Base-by-base conservation (phyloP, 139 green algal species). In the Ettlia oleoabundans region DNA sequence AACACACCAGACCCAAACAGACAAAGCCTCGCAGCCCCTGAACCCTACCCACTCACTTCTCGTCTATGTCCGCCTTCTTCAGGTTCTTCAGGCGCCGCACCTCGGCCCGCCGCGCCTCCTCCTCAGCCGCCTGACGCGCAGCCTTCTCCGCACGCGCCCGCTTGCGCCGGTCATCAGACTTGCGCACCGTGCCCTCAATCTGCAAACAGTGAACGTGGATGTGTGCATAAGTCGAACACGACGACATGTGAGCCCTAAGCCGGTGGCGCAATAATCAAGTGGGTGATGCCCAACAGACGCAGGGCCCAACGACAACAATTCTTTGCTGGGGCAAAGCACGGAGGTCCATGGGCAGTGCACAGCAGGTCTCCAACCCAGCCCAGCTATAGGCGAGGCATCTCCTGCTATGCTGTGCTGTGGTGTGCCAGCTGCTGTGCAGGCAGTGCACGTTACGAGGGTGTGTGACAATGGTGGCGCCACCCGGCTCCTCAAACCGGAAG, bases 401-500 rank as follows among this genome's bases (percentile, higher is more conserved):
- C n/a, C n/a, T n/a, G n/a, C n/a, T n/a, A n/a, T n/a, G n/a, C n/a
- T n/a, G n/a, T n/a, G n/a, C n/a, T n/a, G n/a, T n/a, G n/a, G n/a
- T n/a, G n/a, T n/a, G n/a, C n/a, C n/a, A n/a, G n/a, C n/a, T n/a
- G n/a, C n/a, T n/a, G 24, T 68, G 19, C 15, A n/a, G 61, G 26
- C 61, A 42, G 30, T 74, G 66, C 61, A 88, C 42, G 7, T 87
- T 37, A 40, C 96, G 90, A 3, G 96, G 90, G 82, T 98, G 90
- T 21, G 86, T 94, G 8, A 92, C 79, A 30, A 99, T 91, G 35
- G 86, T 53, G 26, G 78, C 84, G 0, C 65, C 82, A 2, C 93
- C 94, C 0, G 92, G 91, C 87, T 99, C 95, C 92, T 90, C 89
- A 43, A 87, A 98, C 78, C 96, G 88, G 89, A 98, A 98, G 88